Conservation (phyloP, 257 asterid genomes). For the Verbena officinalis region DNA sequence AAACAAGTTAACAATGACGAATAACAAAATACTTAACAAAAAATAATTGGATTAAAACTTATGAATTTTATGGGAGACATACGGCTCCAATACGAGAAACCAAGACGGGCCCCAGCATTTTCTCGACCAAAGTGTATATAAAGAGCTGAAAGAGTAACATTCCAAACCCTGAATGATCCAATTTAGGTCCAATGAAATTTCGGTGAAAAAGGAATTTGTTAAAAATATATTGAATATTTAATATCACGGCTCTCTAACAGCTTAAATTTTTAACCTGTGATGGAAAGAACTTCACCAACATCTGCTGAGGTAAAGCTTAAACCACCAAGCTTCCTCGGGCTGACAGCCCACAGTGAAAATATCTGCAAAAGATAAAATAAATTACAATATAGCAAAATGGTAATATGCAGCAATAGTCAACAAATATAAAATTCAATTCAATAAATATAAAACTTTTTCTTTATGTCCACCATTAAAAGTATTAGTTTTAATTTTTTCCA, state of each 20-base stretch:
- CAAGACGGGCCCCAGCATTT: constrained; percentile 56
- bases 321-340: constrained; percentile 75
- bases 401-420: not conserved
- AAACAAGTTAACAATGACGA: constrained; percentile 1
- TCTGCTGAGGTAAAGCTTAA: constrained; percentile 61
- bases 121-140: constrained; percentile 63
- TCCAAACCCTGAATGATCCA: constrained; percentile 59
- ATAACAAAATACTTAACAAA: not conserved
- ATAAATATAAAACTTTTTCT: not conserved
- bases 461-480: not conserved
- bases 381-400: not conserved
- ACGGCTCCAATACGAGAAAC: constrained; percentile 78
- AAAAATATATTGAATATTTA: not conserved
- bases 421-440: not conserved
- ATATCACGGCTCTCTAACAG: too few species aligned
- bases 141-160: constrained; percentile 72
- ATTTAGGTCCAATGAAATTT: not conserved
- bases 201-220: not conserved
- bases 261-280: constrained; percentile 54
- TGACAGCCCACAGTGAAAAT: constrained; percentile 91
- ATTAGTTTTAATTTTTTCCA: too few species aligned
- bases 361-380: constrained; percentile 42
- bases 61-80: constrained; percentile 30
- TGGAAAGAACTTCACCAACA: constrained; percentile 79
- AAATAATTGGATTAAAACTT: not conserved